A percentile compares a stretch with the other conserved stretches of the same genome.
phyloP scores from a whole-genome alignment of 2,329 filamentous ascomycete species.

The Fusarium compactum region DNA sequence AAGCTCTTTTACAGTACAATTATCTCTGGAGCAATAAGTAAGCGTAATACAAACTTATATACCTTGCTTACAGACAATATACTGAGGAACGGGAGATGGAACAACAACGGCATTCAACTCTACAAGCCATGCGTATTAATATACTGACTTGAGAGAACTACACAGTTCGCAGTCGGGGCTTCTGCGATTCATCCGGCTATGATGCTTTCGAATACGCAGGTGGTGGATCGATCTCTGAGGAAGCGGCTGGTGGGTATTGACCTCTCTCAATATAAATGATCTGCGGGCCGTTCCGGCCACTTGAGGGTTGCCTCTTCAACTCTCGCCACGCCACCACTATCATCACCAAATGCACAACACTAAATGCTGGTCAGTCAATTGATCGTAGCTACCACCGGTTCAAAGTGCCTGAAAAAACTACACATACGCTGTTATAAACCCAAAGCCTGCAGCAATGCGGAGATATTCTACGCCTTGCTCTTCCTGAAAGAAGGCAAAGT shows the following conservation, averaged over 20 bases:
- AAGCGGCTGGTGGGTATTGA: neutral
- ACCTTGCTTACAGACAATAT: neutral
- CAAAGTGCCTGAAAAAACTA: fast-evolving
- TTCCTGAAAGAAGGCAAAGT: neutral
- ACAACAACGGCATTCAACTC: too few species aligned
- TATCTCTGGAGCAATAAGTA: too few species aligned
- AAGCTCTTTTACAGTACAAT: too few species aligned
- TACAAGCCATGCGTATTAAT: too few species aligned
- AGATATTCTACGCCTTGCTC: neutral
- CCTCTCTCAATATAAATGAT: neutral
- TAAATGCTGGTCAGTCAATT: neutral
- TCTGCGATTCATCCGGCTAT: neutral
- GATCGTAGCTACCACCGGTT: fast-evolving
- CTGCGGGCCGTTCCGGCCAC: neutral
- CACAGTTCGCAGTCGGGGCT: neutral
- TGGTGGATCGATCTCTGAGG: neutral
- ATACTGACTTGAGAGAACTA: too few species aligned
- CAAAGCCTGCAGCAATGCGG: neutral
- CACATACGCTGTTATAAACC: neutral
- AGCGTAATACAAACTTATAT: too few species aligned
- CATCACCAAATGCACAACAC: neutral
- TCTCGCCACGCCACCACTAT: neutral
- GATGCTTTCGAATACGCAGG: neutral
- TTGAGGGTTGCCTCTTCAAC: neutral
- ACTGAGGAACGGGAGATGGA: neutral